Conservation (phyloP, 2,329 filamentous ascomycete species). For the Monilinia vaccinii-corymbosi region DNA sequence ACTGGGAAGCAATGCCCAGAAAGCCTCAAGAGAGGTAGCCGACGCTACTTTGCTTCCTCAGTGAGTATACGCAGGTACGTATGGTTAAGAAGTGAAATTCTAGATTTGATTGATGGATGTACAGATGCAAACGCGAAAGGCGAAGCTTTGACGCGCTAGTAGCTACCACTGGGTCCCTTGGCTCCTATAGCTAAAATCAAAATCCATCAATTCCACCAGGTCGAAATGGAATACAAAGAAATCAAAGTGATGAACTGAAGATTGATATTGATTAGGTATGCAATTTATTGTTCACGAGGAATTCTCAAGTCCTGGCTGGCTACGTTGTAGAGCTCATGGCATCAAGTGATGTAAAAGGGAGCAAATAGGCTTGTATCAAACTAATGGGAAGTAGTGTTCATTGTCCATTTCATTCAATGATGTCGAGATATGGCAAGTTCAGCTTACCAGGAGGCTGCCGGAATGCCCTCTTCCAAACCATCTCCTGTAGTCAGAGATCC, state of each 20-base stretch:
- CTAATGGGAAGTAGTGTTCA: neutral
- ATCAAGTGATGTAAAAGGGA: neutral
- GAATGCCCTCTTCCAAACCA: slow-evolving; percentile 4
- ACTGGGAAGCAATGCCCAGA: neutral
- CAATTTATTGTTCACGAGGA: neutral
- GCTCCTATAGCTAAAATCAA: too few species aligned
- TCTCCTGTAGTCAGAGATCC: neutral
- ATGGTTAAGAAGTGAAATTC: neutral
- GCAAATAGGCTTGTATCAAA: neutral
- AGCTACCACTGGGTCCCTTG: neutral
- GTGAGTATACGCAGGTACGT: neutral
- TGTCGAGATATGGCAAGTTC: slow-evolving; percentile 8
- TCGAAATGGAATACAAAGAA: neutral
- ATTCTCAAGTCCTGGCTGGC: neutral
- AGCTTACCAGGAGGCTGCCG: slow-evolving; percentile 10
- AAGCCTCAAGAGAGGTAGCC: too few species aligned
- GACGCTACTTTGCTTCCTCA: neutral
- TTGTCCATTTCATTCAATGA: neutral
- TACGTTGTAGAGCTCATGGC: neutral
- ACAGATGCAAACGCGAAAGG: slow-evolving; percentile 5
- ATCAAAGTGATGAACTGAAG: neutral
- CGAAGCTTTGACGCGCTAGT: slow-evolving; percentile 4
- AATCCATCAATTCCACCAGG: neutral
- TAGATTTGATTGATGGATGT: neutral
- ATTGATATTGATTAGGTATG: neutral